These are phyloP conservation scores for Trichoderma pleuroti DNA, from an alignment of 2,329 filamentous ascomycete genomes.

Conservation along the genomic window DNA sequence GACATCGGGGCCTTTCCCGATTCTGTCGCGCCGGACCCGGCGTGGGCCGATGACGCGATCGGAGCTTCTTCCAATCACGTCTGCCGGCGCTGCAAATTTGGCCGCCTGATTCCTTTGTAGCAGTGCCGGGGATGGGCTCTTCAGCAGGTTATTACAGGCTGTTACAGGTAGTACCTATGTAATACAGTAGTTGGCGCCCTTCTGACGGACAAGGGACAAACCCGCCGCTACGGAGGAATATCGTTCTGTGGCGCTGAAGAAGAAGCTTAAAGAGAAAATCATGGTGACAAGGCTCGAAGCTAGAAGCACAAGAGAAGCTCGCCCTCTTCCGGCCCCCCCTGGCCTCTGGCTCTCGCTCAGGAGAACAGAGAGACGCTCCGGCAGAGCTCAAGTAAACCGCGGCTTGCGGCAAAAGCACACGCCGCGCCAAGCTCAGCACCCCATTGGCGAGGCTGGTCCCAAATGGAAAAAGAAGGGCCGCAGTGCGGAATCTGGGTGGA, in stretches of 20 bases:
- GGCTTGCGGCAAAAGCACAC: not conserved
- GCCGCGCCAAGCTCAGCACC: not conserved
- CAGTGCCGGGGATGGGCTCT: not conserved
- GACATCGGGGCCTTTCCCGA: slow-evolving; percentile 19
- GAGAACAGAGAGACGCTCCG: not conserved
- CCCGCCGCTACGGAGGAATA: not conserved
- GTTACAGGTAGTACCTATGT: too few relatives aligned
- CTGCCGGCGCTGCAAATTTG: slow-evolving; percentile 19
- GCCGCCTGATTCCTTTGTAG: not conserved
- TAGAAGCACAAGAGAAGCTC: not conserved
- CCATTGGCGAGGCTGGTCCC: not conserved
- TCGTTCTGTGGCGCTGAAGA: not conserved
- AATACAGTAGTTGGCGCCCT: not conserved
- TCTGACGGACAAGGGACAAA: not conserved
- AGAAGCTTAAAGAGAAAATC: not conserved
- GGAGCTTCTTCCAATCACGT: slow-evolving; percentile 22
- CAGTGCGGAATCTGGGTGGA: not conserved
- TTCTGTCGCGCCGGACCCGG: slow-evolving; percentile 14
- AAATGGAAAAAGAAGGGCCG: not conserved
- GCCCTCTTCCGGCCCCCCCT: not conserved
- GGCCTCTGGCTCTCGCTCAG: not conserved
- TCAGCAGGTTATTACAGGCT: not conserved
- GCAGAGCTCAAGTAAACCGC: not conserved
- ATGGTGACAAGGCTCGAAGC: not conserved
- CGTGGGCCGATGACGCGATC: slow-evolving; percentile 28